Evolutionary conservation across 2,329 filamentous ascomycete genomes (phyloP).

Genomic region (Lachnellula arida): DNA sequence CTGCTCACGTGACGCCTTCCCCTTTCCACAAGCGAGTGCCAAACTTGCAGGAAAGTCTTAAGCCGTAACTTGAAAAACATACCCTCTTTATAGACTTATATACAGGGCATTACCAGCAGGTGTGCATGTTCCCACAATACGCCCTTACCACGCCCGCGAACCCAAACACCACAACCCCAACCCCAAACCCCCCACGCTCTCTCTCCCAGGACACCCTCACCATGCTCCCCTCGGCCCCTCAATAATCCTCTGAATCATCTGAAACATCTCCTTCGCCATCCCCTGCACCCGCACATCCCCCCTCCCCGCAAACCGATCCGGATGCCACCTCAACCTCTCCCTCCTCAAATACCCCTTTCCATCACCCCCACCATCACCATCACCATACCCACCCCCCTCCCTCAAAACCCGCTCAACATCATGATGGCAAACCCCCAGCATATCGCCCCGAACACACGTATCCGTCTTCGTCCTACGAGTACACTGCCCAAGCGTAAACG

Average conservation of each 20-base stretch:
- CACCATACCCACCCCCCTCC: neutral
- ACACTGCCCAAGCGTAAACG: neutral
- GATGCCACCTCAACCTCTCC: constrained; percentile 9
- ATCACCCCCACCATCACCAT: too few species aligned
- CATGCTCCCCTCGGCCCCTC: neutral
- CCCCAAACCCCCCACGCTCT: neutral
- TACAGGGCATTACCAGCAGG: too few species aligned
- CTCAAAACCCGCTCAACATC: neutral
- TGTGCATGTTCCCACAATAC: too few species aligned
- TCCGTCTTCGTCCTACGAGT: neutral
- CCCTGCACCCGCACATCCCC: neutral
- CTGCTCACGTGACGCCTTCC: too few species aligned
- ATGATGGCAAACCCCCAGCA: constrained; percentile 1
- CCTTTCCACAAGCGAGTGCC: too few species aligned
- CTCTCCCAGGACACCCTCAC: neutral
- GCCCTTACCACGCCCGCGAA: neutral
- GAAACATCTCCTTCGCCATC: constrained; percentile 4
- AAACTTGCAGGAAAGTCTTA: too few species aligned
- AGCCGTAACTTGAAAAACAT: too few species aligned
- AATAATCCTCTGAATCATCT: constrained; percentile 4
- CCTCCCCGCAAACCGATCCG: constrained; percentile 3
- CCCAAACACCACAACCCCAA: neutral
- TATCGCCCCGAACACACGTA: neutral
- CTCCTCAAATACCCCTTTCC: constrained; percentile 2
- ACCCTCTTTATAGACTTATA: too few species aligned